Percentiles rank a stretch among this genome's conserved stretches.
Conservation (phyloP, 2,329 filamentous ascomycete species). For the Dactylella cylindrospora region DNA sequence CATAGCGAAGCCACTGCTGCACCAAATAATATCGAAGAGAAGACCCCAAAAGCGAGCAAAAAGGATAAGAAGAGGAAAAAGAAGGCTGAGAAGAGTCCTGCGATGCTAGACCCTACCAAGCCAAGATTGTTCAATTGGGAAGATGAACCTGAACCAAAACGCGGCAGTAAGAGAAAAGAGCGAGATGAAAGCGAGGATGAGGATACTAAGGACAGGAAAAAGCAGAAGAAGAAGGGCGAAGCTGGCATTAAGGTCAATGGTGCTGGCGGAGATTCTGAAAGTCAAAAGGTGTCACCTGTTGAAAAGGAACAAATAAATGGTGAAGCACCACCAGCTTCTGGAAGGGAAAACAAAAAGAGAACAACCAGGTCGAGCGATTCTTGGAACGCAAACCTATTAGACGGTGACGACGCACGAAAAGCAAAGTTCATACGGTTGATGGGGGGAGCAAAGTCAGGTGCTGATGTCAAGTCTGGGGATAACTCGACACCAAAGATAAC, state of each 20-base stretch:
- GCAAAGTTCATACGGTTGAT: constrained; percentile 39
- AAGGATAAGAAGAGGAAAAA: constrained; percentile 23
- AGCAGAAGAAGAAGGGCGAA: constrained; percentile 7
- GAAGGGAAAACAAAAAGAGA: constrained; percentile 4
- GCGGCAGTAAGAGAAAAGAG: constrained; percentile 24
- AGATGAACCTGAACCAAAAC: constrained; percentile 17
- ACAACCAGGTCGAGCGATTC: neutral
- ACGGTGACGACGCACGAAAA: constrained; percentile 24
- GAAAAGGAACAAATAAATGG: neutral
- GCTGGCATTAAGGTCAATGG: neutral
- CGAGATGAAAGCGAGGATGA: constrained; percentile 1
- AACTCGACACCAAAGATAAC: constrained; percentile 15
- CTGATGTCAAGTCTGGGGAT: constrained; percentile 13
- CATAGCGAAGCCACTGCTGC: neutral
- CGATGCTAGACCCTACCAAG: constrained; percentile 18
- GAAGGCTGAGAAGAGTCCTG: constrained; percentile 9
- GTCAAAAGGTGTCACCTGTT: too few species aligned
- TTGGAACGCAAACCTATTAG: constrained; percentile 29
- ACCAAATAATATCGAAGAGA: too few species aligned
- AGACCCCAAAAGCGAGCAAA: constrained; percentile 1
- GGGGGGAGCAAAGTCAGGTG: constrained; percentile 22
- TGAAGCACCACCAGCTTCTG: neutral
- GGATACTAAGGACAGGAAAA: constrained; percentile 9
- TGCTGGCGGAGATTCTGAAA: neutral
- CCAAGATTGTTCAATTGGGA: constrained; percentile 36